A percentile compares a stretch with the other conserved stretches of the same genome.
phyloP scores from a whole-genome alignment of 2,329 filamentous ascomycete genomes.

The Fusarium hostae region DNA sequence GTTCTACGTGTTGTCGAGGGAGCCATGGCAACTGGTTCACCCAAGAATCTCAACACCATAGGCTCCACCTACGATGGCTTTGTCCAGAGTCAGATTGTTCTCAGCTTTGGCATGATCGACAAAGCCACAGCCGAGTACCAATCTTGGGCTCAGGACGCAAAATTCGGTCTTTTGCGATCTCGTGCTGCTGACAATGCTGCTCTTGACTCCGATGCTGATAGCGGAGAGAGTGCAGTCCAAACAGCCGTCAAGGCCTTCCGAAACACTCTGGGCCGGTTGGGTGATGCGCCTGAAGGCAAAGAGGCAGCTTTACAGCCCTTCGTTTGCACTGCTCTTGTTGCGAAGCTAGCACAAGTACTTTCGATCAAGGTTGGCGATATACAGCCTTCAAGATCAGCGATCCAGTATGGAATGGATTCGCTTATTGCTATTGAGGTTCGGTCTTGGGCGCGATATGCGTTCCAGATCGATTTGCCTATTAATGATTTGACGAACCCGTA shows the following conservation, averaged over 20 bases:
- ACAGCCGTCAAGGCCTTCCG: conserved; percentile 41
- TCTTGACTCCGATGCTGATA: conserved; percentile 24
- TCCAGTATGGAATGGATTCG: conserved; percentile 42
- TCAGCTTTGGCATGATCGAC: conserved; percentile 41
- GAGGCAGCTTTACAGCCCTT: conserved; percentile 31
- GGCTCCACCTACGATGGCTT: conserved; percentile 32
- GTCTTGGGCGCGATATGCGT: conserved; percentile 42
- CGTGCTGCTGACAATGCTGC: conserved; percentile 29
- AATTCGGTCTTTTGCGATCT: conserved; percentile 36
- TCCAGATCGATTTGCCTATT: conserved; percentile 41
- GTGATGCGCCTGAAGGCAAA: conserved; percentile 30
- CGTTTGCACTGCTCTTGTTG: conserved; percentile 38
- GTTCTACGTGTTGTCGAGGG: conserved; percentile 39
- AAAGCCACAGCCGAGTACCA: conserved; percentile 37
- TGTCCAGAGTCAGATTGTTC: conserved; percentile 35
- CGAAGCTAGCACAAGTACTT: conserved; percentile 38
- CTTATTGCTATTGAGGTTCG: conserved; percentile 41
- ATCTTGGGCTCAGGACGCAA: conserved; percentile 41
- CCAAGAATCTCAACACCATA: conserved; percentile 5
- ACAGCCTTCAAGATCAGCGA: conserved; percentile 34
- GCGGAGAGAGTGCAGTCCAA: conserved; percentile 38
- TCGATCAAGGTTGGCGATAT: conserved; percentile 41
- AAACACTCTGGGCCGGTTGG: conserved; percentile 17
- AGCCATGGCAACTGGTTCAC: conserved; percentile 33
- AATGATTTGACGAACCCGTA: conserved; percentile 42